A percentile compares a stretch with the other conserved stretches of the same genome.
Conservation (phyloP, 192 early-diverging fungal species). For the Thoreauomyces humboldtii region DNA sequence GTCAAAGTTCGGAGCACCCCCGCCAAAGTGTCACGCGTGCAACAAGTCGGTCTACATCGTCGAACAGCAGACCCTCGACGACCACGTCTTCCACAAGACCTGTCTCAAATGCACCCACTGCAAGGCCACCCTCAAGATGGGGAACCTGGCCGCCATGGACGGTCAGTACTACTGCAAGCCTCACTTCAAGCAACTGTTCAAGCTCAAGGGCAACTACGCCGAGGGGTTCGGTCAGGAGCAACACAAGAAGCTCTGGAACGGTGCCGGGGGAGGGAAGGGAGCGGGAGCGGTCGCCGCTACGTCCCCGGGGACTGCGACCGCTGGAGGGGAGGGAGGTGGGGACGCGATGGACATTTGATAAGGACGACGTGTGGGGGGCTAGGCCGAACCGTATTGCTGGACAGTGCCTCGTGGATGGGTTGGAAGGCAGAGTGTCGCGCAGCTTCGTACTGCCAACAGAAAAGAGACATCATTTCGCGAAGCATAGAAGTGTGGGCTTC, state of each 20-base stretch:
- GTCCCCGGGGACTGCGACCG: no score
- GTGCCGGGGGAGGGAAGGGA: not conserved
- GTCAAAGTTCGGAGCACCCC: constrained; percentile 10
- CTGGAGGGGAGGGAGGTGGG: no score
- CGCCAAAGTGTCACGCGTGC: constrained; percentile 16
- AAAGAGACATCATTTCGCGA: no score
- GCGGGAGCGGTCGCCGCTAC: not conserved
- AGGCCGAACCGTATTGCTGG: no score
- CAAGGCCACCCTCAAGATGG: constrained; percentile 37
- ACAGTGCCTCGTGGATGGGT: no score
- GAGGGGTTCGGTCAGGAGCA: constrained; percentile 53
- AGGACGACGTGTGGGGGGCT: no score
- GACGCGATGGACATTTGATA: no score
- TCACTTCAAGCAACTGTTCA: constrained; percentile 56
- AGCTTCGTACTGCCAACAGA: no score
- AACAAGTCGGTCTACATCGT: constrained; percentile 35
- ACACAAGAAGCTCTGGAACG: constrained; percentile 43
- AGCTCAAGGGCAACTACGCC: constrained; percentile 56
- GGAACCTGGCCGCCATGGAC: constrained; percentile 41
- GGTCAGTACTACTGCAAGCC: constrained; percentile 46
- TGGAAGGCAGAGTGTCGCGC: no score
- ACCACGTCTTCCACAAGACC: constrained; percentile 34
- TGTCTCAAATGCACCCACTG: constrained; percentile 47
- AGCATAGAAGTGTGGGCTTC: no score
- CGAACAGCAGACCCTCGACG: constrained; percentile 37